Conservation (phyloP, 2,329 filamentous ascomycete species). For the Pseudogymnoascus pannorum region DNA sequence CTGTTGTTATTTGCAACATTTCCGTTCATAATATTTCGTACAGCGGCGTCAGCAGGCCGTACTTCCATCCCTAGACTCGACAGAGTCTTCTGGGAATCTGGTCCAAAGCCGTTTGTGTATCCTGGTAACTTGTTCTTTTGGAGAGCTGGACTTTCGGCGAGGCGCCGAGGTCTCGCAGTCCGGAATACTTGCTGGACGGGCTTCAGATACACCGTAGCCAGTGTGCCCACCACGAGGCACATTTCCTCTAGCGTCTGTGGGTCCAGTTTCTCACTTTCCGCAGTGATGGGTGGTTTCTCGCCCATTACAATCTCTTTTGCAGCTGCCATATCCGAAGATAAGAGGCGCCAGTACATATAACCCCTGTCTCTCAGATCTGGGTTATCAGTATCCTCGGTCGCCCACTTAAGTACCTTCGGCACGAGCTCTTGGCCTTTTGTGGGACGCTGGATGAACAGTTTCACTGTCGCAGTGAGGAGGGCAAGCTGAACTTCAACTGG, state of each 20-base stretch:
- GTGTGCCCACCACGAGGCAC: conserved; percentile 90
- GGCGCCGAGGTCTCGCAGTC: conserved; percentile 68
- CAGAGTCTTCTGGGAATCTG: conserved; percentile 52
- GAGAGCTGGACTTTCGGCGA: conserved; percentile 77
- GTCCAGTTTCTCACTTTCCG: conserved; percentile 91
- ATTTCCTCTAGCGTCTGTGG: conserved; percentile 89
- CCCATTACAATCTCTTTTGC: conserved; percentile 93
- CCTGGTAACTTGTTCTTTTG: conserved; percentile 61
- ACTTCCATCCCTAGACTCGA: conserved; percentile 47
- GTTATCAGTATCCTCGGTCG: conserved; percentile 98
- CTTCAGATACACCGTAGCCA: conserved; percentile 96
- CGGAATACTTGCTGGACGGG: conserved; percentile 97
- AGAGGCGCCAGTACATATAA: conserved; percentile 98
- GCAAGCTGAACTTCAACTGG: conserved; percentile 93
- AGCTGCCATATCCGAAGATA: conserved; percentile 82
- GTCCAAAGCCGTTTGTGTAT: conserved; percentile 36
- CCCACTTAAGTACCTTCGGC: conserved; percentile 94
- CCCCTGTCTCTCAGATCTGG: conserved; percentile 91
- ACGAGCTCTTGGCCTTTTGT: conserved; percentile 92
- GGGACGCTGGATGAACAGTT: conserved; percentile 93
- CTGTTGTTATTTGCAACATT: conserved; percentile 35
- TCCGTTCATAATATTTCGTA: conserved; percentile 18
- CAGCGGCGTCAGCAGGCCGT: conserved; percentile 27
- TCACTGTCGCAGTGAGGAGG: conserved; percentile 90
- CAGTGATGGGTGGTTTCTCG: conserved; percentile 91